Base-by-base conservation (phyloP, 2,329 filamentous ascomycete genomes). In the Coniochaeta pulveracea region DNA sequence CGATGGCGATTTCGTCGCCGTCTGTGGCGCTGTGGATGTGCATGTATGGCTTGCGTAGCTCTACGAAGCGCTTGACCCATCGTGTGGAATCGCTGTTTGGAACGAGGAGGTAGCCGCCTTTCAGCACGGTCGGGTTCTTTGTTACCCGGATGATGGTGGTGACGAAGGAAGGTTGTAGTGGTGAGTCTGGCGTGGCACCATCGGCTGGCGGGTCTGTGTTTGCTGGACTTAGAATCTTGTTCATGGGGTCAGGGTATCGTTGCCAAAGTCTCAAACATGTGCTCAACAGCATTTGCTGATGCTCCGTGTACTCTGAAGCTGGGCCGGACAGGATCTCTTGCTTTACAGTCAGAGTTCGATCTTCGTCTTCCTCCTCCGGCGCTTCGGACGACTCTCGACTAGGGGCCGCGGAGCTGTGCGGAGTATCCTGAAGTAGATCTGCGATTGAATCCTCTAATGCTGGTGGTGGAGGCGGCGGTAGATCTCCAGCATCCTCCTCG, bases 51-150 rank as follows among this genome's bases (percentile, higher is more conserved):
- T 82, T 72, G 19, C 91, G 76, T 18, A 98, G 71, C 58, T 98
- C 91, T 32, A 95, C 85, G 50, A 93, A 96, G 26, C 89, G 79
- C 46, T 88, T 85, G 18, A 91, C 72, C 91, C 91, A 98, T 40
- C 81, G 75, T 15, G 78, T 82, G 22, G 79, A 84, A 34, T 84
- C 80, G 35, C 77, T 79, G 49, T 86, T 86, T 1, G 86, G 86
- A 3, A 84, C 83, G 26, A 96, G 67, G 11, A 98, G 71, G 54
- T 91, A 93, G 11, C 88, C 88, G 11, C 84, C 79, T 59, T 93
- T 94, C 45, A 93, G 67, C 1, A 91, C 69, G 26, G 73, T 75
- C 2, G 79, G 73, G 45, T 91, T 93, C 57, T 93, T 94, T 34
- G 79, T 71, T 7, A 91, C 73, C 25, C 77, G 73, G 34, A 85